phyloP scores from a whole-genome alignment of 2,329 filamentous ascomycete genomes.

The Xylariaceae sp. region DNA sequence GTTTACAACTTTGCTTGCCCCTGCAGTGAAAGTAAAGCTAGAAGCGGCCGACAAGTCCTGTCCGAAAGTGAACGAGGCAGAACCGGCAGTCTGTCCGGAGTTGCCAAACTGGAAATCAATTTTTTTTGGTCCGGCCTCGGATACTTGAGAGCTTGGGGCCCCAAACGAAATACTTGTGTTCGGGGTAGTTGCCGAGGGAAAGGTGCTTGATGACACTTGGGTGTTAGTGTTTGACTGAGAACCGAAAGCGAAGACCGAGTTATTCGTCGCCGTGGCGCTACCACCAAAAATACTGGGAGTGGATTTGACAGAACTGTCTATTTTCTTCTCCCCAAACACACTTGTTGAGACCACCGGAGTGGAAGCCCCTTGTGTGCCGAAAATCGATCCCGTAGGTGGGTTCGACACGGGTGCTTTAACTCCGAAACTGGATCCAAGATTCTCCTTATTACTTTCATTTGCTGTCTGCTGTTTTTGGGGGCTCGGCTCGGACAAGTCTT shows the following conservation, averaged over 20 bases:
- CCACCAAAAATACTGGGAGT: conserved; percentile 19
- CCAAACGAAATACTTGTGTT: conserved; percentile 16
- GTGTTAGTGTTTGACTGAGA: conserved; percentile 11
- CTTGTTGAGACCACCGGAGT: conserved; percentile 31
- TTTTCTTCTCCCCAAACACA: conserved; percentile 25
- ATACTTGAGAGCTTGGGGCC: conserved; percentile 11
- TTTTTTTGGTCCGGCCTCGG: conserved; percentile 10
- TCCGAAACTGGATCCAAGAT: neutral
- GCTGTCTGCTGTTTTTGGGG: neutral
- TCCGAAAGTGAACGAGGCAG: conserved; percentile 26
- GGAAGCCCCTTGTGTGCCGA: conserved; percentile 38
- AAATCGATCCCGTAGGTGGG: conserved; percentile 27
- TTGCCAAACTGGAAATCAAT: conserved; percentile 18
- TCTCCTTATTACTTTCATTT: conserved; percentile 5
- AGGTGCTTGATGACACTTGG: conserved; percentile 9
- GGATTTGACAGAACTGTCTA: conserved; percentile 16
- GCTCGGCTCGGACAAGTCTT: neutral
- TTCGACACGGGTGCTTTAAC: conserved; percentile 28
- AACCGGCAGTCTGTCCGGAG: conserved; percentile 3
- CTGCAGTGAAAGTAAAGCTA: conserved; percentile 37
- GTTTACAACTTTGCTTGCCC: conserved; percentile 33
- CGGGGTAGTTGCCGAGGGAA: conserved; percentile 3
- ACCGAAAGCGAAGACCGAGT: conserved; percentile 23
- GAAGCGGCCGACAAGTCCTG: conserved; percentile 20
- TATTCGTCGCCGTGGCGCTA: conserved; percentile 6